Conservation (phyloP, 108 stramenopile species). For the Skeletonema potamos region DNA sequence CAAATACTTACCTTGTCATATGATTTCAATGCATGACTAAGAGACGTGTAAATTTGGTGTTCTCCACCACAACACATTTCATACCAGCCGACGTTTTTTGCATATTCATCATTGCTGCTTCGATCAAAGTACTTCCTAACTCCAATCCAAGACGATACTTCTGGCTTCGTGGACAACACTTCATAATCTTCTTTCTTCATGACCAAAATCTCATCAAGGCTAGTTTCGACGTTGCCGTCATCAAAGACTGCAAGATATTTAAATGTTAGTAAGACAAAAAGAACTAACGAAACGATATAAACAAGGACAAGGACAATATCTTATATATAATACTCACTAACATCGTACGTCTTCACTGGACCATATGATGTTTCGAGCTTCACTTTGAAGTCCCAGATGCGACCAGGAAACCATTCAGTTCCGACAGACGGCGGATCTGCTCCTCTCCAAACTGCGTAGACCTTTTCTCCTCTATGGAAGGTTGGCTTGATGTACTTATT, state of each 20-base stretch:
- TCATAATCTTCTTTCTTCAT: slow-evolving; percentile 15
- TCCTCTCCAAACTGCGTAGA: not conserved
- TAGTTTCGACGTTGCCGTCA: not conserved
- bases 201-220: slow-evolving; percentile 5
- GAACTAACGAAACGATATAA: not conserved
- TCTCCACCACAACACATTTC: not conserved
- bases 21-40: slow-evolving; percentile 3
- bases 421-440: not conserved
- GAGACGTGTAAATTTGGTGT: slow-evolving; percentile 2
- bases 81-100: slow-evolving; percentile 10
- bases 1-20: slow-evolving; percentile 11
- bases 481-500: not conserved
- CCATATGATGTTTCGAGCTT: not conserved
- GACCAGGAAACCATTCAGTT: slow-evolving; percentile 8
- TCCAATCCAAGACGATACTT: slow-evolving; percentile 11
- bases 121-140: slow-evolving; percentile 2
- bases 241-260: not conserved
- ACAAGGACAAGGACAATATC: too few species aligned
- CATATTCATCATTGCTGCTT: slow-evolving; percentile 2
- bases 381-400: slow-evolving; percentile 9
- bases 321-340: not conserved
- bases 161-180: not conserved
- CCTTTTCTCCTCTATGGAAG: slow-evolving; percentile 5
- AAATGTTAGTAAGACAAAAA: not conserved
- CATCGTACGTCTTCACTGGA: slow-evolving; percentile 2